Base-by-base conservation (phyloP, 305 asterid species). In the Fraxinus velutina region DNA sequence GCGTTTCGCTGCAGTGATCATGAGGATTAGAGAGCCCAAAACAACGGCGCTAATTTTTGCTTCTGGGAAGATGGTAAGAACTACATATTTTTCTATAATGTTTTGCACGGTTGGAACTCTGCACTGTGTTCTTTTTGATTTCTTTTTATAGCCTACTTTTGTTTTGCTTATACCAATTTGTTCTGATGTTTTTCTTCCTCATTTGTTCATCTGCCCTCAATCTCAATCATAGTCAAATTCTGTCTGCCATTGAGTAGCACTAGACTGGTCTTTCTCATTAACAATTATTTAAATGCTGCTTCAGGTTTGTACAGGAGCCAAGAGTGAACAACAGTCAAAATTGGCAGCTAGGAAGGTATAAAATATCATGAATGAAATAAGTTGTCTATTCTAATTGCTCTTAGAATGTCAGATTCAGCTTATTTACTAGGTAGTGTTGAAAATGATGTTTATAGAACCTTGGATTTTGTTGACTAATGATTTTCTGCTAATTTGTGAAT, bases 1-100 rank as follows among this genome's bases (percentile, higher is more conserved):
- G 97, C 97, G 94, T 93, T 93, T 93, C 84, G 97, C 97, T 86
- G 97, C 97, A 2, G 97, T 93, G 88, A 93, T 93, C 86, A 92
- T 93, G 97, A 86, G 97, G 89, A 93, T 93, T 78, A 89, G 97
- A 34, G 97, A 93, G 80, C 97, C 97, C 33, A 93, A 92, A 83
- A 93, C 97, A 15, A 93, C 97, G 3, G 97, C 97, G 4, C 88
- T 93, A 29, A 93, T 91, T 72, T 93, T 93, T 88, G 97, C 97
- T 68, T 93, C 97, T 68, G 97, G 97, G 77, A 93, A 93, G 88
- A 92, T 92, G 97, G 97, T 93, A 81, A 87, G 92, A 89, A 80
- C 15, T 30, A 44, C 39, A 78, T 80, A 21, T 52, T 57, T 50
- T 44, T 24, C 55, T 13, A 62, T 13, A 44, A 24, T 3, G 12